Evolutionary conservation across 2,329 filamentous ascomycete species (phyloP), one percentile per base, ranked within the genome.

Genomic region (Pleurostoma richardsiae): DNA sequence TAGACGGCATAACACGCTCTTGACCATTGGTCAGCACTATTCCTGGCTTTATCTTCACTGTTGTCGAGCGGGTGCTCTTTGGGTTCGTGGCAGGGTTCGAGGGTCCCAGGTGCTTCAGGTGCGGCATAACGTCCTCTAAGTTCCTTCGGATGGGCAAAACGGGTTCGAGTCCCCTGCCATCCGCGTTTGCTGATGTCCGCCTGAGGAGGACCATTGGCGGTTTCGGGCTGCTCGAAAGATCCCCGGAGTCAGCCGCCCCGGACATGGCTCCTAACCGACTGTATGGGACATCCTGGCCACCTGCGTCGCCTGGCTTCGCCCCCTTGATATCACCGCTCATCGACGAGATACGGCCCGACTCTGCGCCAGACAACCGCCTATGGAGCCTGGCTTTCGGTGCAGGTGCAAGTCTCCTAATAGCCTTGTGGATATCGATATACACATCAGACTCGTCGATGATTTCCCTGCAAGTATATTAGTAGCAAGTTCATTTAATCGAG

Each of bases 381-480:
- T 66, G 63, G 30, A 72, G 77, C 47, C 86, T 81, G 40, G 83
- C 83, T 60, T 89, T 86, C 1, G 92, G 92, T 2, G 91, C 90
- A 1, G 90, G 90, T 26, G 86, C 82, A 59, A 95, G 80, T 44
- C 94, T 88, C 48, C 94, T 83, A 56, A 99, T 96, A 27, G 94
- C 94, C 71, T 97, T 97, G 74, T 97, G 94, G 3, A 99, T 90
- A 65, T 99, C 94, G 53, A 99, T 86, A 60, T 95, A 99, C 8
- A 99, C 94, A 66, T 99, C 94, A 0, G 92, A 97, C 66, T 99
- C 94, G 63, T 99, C 94, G 52, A 99, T 95, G 54, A 97, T 99
- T 77, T 99, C 94, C 73, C 88, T 91, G 48, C 33, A 29, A 2
- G 7, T 10, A 11, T n/a, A 59, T 68, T 46, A 61, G 48, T 31